Percentiles rank a stretch among this genome's conserved stretches.
Conservation (phyloP, 495 filamentous ascomycete genomes). For the Xylaria longipes region DNA sequence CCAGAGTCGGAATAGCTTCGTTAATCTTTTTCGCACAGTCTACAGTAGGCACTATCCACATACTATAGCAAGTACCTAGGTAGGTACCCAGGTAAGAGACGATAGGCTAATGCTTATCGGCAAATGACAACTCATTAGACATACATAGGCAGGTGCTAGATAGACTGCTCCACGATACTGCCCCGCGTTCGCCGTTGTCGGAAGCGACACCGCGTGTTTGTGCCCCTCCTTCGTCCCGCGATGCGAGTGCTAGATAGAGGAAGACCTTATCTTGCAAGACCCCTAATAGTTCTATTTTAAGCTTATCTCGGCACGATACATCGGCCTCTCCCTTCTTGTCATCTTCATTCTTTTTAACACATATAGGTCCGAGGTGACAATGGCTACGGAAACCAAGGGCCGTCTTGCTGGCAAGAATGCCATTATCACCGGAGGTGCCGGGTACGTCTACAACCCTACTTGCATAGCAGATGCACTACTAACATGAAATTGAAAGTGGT, state of each 20-base stretch:
- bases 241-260: background rate
- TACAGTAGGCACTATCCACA: background rate
- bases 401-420: constrained; percentile 91
- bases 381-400: constrained; percentile 49
- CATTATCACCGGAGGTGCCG: constrained; percentile 89
- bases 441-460: constrained; percentile 62
- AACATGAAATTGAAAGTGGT: constrained; percentile 60
- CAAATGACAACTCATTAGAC: constrained; percentile 3
- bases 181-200: constrained; percentile 28
- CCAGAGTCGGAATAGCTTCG: background rate
- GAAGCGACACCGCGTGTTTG: constrained; percentile 6
- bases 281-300: background rate
- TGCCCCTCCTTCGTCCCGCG: constrained; percentile 15
- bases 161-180: background rate
- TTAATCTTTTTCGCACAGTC: background rate
- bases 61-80: background rate
- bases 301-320: background rate
- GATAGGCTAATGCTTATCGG: constrained; percentile 6
- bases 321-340: background rate
- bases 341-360: background rate
- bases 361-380: constrained; percentile 10
- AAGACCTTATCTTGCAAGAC: constrained; percentile 8
- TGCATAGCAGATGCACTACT: constrained; percentile 20
- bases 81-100: background rate
- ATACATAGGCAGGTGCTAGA: background rate